phyloP scores from a whole-genome alignment of 2,329 filamentous ascomycete genomes.

The Ramularia endophylla region DNA sequence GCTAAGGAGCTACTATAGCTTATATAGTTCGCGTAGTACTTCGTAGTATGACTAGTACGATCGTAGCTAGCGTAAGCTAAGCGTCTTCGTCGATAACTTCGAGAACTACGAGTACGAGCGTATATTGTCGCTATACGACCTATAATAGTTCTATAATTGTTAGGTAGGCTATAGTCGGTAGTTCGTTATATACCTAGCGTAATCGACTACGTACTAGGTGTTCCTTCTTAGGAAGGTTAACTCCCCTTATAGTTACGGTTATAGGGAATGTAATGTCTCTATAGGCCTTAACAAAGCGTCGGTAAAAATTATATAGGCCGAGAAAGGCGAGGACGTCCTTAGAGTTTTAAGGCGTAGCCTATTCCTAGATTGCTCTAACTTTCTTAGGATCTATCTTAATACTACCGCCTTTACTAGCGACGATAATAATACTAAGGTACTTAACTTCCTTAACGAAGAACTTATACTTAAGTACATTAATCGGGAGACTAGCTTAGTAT shows the following conservation, averaged over 20 bases:
- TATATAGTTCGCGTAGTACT: too few species aligned
- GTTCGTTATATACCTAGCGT: too few species aligned
- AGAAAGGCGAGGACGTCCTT: constrained; percentile 4
- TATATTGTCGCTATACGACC: too few species aligned
- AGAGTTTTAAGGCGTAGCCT: not conserved
- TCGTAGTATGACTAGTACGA: too few species aligned
- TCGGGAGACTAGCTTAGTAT: constrained; percentile 10
- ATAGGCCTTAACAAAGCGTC: not conserved
- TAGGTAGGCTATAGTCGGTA: too few species aligned
- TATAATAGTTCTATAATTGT: too few species aligned
- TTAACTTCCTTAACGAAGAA: constrained; percentile 22
- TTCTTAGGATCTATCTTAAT: constrained; percentile 17
- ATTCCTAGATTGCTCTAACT: constrained; percentile 1
- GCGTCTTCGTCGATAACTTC: too few species aligned
- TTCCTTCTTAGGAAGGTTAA: not conserved
- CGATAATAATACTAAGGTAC: constrained; percentile 23
- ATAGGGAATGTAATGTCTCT: not conserved
- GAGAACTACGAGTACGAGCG: too few species aligned
- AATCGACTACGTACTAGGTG: too few species aligned
- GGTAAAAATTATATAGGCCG: not conserved
- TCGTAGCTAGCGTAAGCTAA: too few species aligned
- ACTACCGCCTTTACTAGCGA: constrained; percentile 9
- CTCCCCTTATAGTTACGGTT: not conserved
- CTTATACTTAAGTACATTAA: constrained; percentile 5
- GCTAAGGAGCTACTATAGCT: too few species aligned